Evolutionary conservation across 345 rosid species (phyloP).

Genomic region (Laguncularia racemosa): DNA sequence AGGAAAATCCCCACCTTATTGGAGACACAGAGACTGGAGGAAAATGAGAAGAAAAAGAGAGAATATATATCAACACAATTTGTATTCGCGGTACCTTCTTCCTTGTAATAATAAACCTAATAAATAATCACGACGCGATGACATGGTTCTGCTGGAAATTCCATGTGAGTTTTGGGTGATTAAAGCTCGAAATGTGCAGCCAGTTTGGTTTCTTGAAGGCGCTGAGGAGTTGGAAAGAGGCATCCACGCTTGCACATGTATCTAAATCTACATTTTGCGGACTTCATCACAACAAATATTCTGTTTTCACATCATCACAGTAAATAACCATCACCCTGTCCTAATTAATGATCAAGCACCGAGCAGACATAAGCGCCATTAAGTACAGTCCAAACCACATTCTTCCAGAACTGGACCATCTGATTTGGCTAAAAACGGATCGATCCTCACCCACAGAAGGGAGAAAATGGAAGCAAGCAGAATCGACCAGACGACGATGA

Average conservation of each 20-base stretch:
- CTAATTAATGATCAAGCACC: not conserved
- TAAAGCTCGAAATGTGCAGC: constrained; percentile 1
- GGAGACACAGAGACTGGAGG: not conserved
- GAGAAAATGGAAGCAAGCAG: constrained; percentile 64
- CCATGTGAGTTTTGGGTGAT: not conserved
- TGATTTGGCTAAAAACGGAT: constrained; percentile 47
- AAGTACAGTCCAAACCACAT: constrained; percentile 63
- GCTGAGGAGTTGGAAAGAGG: not conserved
- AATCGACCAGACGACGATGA: constrained; percentile 67
- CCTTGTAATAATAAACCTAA: constrained; percentile 9
- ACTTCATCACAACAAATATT: constrained; percentile 10
- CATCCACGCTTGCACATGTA: constrained; percentile 8
- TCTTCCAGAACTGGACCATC: constrained; percentile 46
- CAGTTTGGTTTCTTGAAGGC: not conserved
- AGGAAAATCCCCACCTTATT: constrained; percentile 5
- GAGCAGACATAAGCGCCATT: constrained; percentile 5
- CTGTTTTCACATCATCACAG: constrained; percentile 3
- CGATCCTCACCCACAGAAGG: constrained; percentile 54
- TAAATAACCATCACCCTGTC: constrained; percentile 4
- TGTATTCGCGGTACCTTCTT: not conserved
- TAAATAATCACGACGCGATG: constrained; percentile 10
- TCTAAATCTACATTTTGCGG: constrained; percentile 10
- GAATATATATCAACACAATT: not conserved
- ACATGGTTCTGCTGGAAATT: constrained; percentile 1
- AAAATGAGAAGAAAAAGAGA: not conserved